phyloP scores from a whole-genome alignment of 2,329 filamentous ascomycete species.

The Cordyceps cateniannulata region DNA sequence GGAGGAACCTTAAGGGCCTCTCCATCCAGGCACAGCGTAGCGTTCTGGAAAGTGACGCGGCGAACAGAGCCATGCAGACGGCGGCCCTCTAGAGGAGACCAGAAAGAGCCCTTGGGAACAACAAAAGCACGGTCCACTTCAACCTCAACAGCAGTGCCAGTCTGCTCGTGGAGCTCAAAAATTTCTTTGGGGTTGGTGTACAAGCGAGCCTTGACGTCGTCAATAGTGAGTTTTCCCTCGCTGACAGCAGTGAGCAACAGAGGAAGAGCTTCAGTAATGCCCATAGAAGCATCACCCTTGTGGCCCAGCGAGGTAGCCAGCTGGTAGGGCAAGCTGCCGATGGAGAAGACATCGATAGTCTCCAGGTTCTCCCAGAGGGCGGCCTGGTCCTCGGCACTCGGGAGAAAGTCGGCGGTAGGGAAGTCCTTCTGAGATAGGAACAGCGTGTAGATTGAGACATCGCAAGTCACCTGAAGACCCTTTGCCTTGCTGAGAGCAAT shows the following conservation, averaged over 20 bases:
- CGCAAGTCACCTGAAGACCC: constrained; percentile 75
- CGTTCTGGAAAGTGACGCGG: constrained; percentile 68
- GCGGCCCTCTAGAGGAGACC: constrained; percentile 69
- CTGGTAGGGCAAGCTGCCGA: constrained; percentile 73
- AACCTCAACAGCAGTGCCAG: constrained; percentile 65
- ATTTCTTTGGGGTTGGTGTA: constrained; percentile 76
- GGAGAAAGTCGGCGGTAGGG: constrained; percentile 60
- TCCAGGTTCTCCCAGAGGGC: constrained; percentile 68
- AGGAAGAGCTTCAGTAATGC: constrained; percentile 67
- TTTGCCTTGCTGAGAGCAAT: constrained; percentile 75
- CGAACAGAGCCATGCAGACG: constrained; percentile 64
- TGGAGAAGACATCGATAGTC: constrained; percentile 72
- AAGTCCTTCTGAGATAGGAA: constrained; percentile 68
- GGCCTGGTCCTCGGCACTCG: constrained; percentile 60
- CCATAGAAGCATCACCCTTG: constrained; percentile 52
- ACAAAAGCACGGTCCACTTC: constrained; percentile 68
- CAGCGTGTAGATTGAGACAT: constrained; percentile 73
- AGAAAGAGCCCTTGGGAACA: constrained; percentile 40
- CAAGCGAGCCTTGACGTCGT: constrained; percentile 64
- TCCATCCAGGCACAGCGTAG: constrained; percentile 70
- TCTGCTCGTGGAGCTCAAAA: constrained; percentile 75
- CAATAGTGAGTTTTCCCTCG: constrained; percentile 65
- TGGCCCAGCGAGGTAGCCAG: constrained; percentile 52
- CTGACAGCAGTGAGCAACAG: constrained; percentile 69
- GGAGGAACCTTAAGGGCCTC: constrained; percentile 46